Evolutionary conservation across 2,329 filamentous ascomycete species (phyloP).

Genomic region (Trichoderma sp.): DNA sequence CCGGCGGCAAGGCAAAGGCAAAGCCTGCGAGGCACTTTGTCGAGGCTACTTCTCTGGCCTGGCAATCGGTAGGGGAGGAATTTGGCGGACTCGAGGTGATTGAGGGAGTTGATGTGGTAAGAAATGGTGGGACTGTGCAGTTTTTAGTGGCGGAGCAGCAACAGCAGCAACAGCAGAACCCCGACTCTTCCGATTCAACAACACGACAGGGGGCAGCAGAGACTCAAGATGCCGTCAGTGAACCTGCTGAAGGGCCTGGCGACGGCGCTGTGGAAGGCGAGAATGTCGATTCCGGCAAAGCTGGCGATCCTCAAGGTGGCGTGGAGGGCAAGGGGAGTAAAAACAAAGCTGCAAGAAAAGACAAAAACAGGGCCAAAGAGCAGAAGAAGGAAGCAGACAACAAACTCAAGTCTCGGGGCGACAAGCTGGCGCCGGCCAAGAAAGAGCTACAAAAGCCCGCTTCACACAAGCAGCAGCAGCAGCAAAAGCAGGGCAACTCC

Average conservation of each 20-base stretch:
- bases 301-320: constrained; percentile 35
- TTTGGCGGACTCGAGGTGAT: constrained; percentile 93
- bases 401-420: constrained; percentile 13
- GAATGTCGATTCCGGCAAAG: constrained; percentile 36
- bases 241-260: constrained; percentile 67
- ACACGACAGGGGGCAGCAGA: background rate
- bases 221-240: constrained; percentile 40
- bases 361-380: constrained; percentile 31
- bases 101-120: constrained; percentile 84
- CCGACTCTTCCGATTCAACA: constrained; percentile 28
- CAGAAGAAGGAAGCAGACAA: constrained; percentile 36
- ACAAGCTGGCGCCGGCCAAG: constrained; percentile 33
- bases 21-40: constrained; percentile 36
- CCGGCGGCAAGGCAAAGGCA: constrained; percentile 23
- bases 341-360: constrained; percentile 35
- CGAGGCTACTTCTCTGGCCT: constrained; percentile 52
- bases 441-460: constrained; percentile 41
- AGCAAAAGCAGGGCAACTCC: constrained; percentile 37
- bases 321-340: constrained; percentile 34
- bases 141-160: constrained; percentile 49
- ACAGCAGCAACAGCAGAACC: constrained; percentile 16
- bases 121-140: constrained; percentile 58
- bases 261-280: constrained; percentile 45
- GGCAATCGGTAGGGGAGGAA: constrained; percentile 83
- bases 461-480: constrained; percentile 36